These are phyloP conservation scores for Piedraia hortae DNA, from an alignment of 2,329 filamentous ascomycete species.

Conservation along the genomic window DNA sequence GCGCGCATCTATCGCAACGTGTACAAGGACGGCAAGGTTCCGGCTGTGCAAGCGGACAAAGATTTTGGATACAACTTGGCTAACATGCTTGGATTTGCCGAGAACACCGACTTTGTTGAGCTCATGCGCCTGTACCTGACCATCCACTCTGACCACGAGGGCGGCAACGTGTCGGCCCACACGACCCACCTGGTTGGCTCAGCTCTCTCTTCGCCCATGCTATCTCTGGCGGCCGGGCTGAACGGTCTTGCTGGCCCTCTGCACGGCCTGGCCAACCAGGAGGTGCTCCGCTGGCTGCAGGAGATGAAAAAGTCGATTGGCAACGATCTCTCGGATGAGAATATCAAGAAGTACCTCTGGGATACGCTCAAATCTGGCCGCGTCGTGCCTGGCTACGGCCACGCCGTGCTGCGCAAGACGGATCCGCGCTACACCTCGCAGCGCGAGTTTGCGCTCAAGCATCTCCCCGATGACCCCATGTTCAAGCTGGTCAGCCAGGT, in stretches of 20 bases:
- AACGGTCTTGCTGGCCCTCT: slow-evolving; percentile 96
- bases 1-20: slow-evolving; percentile 99
- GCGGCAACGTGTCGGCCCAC: slow-evolving; percentile 94
- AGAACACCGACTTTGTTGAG: slow-evolving; percentile 92
- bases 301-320: slow-evolving; percentile 95
- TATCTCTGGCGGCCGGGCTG: slow-evolving; percentile 84
- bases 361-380: slow-evolving; percentile 82
- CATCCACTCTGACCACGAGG: slow-evolving; percentile 99
- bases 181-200: slow-evolving; percentile 94
- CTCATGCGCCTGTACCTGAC: slow-evolving; percentile 96
- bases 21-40: slow-evolving; percentile 99
- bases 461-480: slow-evolving; percentile 92
- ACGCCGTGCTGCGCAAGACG: slow-evolving; percentile 98
- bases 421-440: slow-evolving; percentile 97
- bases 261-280: slow-evolving; percentile 97
- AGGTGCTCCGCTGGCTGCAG: slow-evolving; percentile 94
- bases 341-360: slow-evolving; percentile 98
- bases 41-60: slow-evolving; percentile 89
- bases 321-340: slow-evolving; percentile 82
- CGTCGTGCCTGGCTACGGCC: slow-evolving; percentile 93
- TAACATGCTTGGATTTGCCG: slow-evolving; percentile 92
- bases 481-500: slow-evolving; percentile 99
- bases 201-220: slow-evolving; percentile 88
- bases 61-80: slow-evolving; percentile 98
- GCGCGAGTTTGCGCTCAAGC: slow-evolving; percentile 83